Evolutionary conservation across 257 asterid genomes (phyloP).

Genomic region (Solanum chilense): DNA sequence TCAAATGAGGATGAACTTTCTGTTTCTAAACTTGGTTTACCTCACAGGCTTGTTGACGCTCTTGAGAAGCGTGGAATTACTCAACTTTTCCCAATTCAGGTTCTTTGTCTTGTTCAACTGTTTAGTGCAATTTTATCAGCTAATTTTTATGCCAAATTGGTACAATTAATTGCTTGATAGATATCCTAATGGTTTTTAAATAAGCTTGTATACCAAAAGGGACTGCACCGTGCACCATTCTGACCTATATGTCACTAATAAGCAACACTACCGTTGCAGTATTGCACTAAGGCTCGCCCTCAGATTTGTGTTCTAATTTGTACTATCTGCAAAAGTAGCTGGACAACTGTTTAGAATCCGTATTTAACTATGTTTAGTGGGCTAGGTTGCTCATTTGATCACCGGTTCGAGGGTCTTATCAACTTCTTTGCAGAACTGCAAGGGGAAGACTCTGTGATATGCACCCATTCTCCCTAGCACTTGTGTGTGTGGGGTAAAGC

Average conservation of each 20-base stretch:
- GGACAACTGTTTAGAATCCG: neutral
- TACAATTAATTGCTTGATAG: neutral
- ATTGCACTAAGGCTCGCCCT: neutral
- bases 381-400: neutral
- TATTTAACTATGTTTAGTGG: neutral
- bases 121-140: neutral
- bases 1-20: slow-evolving; percentile 40
- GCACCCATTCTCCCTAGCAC: neutral
- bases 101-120: neutral
- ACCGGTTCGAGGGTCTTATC: neutral
- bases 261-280: neutral
- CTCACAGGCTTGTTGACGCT: slow-evolving; percentile 58
- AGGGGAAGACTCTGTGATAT: neutral
- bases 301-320: neutral
- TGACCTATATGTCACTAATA: neutral
- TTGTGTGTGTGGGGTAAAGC: neutral
- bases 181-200: neutral
- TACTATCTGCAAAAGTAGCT: neutral
- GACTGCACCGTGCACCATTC: neutral
- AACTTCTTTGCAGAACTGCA: neutral
- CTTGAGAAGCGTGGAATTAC: slow-evolving; percentile 76
- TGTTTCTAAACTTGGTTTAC: slow-evolving; percentile 58
- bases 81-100: slow-evolving; percentile 84
- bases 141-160: neutral
- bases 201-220: neutral